Base-by-base conservation (phyloP, 2,329 filamentous ascomycete genomes). In the Dactylonectria estremocensis region DNA sequence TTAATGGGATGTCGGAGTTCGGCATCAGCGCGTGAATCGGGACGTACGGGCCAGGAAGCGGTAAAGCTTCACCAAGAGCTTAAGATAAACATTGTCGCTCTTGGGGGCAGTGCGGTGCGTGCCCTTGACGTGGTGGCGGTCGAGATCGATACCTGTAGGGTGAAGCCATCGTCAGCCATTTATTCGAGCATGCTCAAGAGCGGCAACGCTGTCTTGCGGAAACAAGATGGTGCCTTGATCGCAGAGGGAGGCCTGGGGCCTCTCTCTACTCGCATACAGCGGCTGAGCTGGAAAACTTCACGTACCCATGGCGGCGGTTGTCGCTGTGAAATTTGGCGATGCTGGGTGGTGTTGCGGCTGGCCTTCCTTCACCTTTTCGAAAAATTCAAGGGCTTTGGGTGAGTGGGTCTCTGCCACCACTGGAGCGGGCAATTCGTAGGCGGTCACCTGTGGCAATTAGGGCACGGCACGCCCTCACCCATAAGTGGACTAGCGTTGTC, bases 61-160 rank as follows among this genome's bases (percentile, higher is more conserved):
- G 90, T 97, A 97, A 63, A 97, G 93, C 92, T 98, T 98, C 86
- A 98, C 95, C 84, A 98, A 89, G 83, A 98, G 91, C 90, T 95
- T 95, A 79, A 97, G 89, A 87, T 98, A 97, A 81, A 95, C 94
- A 90, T 98, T 97, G 89, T 97, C 93, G 88, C 93, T 97, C 93
- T 98, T 98, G 82, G 95, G 94, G 78, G 94, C 94, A 90, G 93
- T 94, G 86, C 95, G 94, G 90, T 97, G 95, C 76, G 89, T 91
- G 82, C 81, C 85, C 82, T 89, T 89, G 81, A 90, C 88, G 84
- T 92, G 90, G 85, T 92, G 90, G 78, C 86, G 85, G 84, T 91
- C 86, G 80, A 92, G 87, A 90, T 92, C 90, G 85, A 92, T 91
- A 90, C 90, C 89, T 91, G 85, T 83, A 72, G 78, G 77, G 80